Conservation (phyloP, 352 stramenopile species). For the Pythium pectinolyticum region DNA sequence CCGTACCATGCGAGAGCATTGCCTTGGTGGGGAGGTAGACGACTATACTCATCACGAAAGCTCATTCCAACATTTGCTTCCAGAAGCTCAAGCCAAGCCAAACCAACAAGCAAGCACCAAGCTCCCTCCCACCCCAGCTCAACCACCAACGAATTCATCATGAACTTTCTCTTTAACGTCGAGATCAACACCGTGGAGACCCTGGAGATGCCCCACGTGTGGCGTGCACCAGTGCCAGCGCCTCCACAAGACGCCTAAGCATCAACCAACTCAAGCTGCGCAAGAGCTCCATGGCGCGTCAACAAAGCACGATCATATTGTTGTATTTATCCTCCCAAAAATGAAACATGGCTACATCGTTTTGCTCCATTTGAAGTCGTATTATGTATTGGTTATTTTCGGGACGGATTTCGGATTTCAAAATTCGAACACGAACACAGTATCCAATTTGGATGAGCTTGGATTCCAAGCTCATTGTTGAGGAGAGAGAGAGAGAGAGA, state of each 20-base stretch:
- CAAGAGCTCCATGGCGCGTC: not conserved
- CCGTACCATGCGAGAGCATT: too few species aligned
- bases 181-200: slow-evolving; percentile 21
- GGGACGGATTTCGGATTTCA: too few species aligned
- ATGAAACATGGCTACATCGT: slow-evolving; percentile 6
- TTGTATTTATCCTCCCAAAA: slow-evolving; percentile 5
- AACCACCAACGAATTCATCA: not conserved
- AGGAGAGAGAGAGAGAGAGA: too few species aligned
- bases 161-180: slow-evolving; percentile 26
- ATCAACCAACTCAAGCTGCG: not conserved
- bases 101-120: not conserved
- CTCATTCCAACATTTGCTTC: slow-evolving; percentile 13
- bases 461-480: too few species aligned
- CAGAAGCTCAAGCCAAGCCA: not conserved
- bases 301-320: too few species aligned
- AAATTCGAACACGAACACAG: too few species aligned
- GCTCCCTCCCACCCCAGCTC: not conserved
- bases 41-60: too few species aligned
- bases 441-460: too few species aligned
- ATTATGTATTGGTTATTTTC: too few species aligned
- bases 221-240: slow-evolving; percentile 18
- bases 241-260: slow-evolving; percentile 14
- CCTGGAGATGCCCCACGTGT: slow-evolving; percentile 21
- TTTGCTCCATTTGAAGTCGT: too few species aligned
- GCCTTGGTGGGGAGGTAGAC: too few species aligned